Evolutionary conservation across 768 basidiomycete genomes (phyloP).

Genomic region (Cystobasidium ongulense): DNA sequence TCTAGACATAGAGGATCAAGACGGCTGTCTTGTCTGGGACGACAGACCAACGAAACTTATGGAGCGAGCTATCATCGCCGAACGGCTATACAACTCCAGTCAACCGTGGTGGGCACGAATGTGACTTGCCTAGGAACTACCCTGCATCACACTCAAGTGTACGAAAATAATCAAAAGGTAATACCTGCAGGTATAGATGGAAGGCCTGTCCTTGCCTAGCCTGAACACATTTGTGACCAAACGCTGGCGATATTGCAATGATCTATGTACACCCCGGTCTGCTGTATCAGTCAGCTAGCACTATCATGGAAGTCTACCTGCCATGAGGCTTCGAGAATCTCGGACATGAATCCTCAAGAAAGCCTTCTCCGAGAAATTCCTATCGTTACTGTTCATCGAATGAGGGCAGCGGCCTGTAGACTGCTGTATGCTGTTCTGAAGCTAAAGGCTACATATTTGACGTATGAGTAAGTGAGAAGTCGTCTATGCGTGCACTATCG

Average conservation of each 20-base stretch:
- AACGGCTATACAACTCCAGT: not conserved
- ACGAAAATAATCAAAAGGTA: too few species aligned
- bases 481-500: not conserved
- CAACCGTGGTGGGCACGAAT: not conserved
- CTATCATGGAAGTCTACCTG: too few species aligned
- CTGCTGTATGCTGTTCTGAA: not conserved
- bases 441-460: not conserved
- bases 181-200: too few species aligned
- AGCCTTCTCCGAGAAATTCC: too few species aligned
- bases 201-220: too few species aligned
- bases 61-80: conserved; percentile 10
- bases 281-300: too few species aligned
- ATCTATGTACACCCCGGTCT: too few species aligned
- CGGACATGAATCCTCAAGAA: too few species aligned
- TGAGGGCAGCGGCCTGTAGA: not conserved
- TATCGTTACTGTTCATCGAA: too few species aligned
- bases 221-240: too few species aligned
- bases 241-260: too few species aligned
- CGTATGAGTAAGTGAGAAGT: not conserved
- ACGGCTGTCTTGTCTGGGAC: not conserved
- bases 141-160: not conserved
- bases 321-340: too few species aligned
- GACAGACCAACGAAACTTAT: not conserved
- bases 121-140: not conserved
- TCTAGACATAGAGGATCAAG: not conserved